These are phyloP conservation scores for Nigrospora sphaerica DNA, from an alignment of 2,329 filamentous ascomycete species.

Conservation along the genomic window DNA sequence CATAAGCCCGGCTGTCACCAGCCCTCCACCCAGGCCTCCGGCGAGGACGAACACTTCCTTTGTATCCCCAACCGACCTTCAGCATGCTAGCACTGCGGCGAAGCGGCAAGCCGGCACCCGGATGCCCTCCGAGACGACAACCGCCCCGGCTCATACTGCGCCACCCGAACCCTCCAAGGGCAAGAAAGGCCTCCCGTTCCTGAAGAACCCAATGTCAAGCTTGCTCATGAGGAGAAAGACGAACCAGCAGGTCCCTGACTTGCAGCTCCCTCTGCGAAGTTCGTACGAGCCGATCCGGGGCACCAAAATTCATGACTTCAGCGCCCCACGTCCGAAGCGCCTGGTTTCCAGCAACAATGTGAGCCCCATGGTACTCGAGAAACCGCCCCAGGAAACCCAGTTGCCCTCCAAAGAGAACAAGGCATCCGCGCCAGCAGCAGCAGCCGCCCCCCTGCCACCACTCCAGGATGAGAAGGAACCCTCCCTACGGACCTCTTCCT, in stretches of 20 bases:
- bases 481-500: constrained; percentile 20
- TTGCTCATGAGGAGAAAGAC: constrained; percentile 50
- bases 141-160: constrained; percentile 18
- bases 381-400: constrained; percentile 11
- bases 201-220: constrained; percentile 54
- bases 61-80: constrained; percentile 41
- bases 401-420: constrained; percentile 9
- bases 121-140: constrained; percentile 29
- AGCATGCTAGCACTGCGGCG: constrained; percentile 25
- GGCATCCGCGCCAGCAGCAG: constrained; percentile 7
- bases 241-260: constrained; percentile 39
- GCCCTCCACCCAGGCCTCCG: constrained; percentile 17
- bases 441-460: constrained; percentile 27
- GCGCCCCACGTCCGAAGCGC: constrained; percentile 46
- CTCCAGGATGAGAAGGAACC: constrained; percentile 26
- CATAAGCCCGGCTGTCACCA: constrained; percentile 18
- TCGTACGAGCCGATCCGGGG: constrained; percentile 58
- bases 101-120: constrained; percentile 36
- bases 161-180: constrained; percentile 34
- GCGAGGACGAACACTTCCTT: constrained; percentile 33
- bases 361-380: constrained; percentile 9
- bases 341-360: constrained; percentile 23
- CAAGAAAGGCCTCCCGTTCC: constrained; percentile 48
- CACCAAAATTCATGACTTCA: constrained; percentile 60
- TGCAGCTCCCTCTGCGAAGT: constrained; percentile 33